Base-by-base conservation (phyloP, 257 asterid species). In the Misopates orontium region DNA sequence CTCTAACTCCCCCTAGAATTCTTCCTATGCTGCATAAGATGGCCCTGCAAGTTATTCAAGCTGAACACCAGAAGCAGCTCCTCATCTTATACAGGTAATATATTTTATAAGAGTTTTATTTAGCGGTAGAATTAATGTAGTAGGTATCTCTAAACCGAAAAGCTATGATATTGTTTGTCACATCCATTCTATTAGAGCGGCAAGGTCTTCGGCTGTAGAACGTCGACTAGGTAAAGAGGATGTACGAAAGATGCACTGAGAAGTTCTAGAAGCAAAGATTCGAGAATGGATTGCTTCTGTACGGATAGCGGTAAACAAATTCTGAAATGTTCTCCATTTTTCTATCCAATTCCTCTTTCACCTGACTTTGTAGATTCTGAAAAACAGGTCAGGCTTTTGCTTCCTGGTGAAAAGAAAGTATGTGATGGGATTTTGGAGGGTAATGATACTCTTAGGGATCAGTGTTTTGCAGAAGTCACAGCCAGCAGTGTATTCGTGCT, bases 221-320 rank as follows among this genome's bases (percentile, higher is more conserved):
- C 97, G 96, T 90, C 17, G 87, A 78, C 85, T 93, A 55, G 78
- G 87, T 66, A 93, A 93, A 85, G 99, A 93, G 54, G 99, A 93
- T 72, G 97, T 93, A 41, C 97, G 87, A 67, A 90, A 79, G 88
- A 93, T 93, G 99, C 97, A 83, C 44, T 93, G 97, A 97, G 99
- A 93, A 82, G 89, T 80, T 68, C 77, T 87, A 47, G 99, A 93
- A 75, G 90, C 97, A 19, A 90, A 93, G 82, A 93, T 93, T 20
- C 96, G 97, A 56, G 82, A 85, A 59, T 90, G 97, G 97, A 86
- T 87, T 73, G 89, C 79, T 75, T 86, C 69, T 73, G 82, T 93
- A 90, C 72, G 97, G 61, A 88, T 93, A 36, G 42, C 10, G 42
- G 42, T 36, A 36, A 28, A 36, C 42, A 8, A 36, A 36, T 67